These are phyloP conservation scores for Lachancea quebecensis DNA, from an alignment of 805 yeast species.

Conservation along the genomic window DNA sequence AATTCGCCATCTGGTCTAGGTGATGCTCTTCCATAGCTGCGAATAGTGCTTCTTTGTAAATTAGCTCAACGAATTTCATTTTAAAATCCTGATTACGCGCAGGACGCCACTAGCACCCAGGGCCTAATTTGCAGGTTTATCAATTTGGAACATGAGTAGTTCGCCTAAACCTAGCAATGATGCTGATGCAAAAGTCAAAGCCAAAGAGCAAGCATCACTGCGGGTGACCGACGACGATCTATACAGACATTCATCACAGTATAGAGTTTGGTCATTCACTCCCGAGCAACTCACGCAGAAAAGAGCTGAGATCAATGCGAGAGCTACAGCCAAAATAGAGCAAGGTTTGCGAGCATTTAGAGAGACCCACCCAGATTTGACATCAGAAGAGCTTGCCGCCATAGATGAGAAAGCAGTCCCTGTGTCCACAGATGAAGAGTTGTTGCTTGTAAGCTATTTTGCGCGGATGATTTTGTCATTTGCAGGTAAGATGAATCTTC, in stretches of 20 bases:
- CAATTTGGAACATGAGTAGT: too few species aligned
- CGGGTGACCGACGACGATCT: slow-evolving; percentile 74
- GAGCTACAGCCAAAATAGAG: slow-evolving; percentile 38
- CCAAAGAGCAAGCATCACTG: background rate
- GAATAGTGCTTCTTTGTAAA: too few species aligned
- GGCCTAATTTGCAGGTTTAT: too few species aligned
- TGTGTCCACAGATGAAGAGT: slow-evolving; percentile 65
- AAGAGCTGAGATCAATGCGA: slow-evolving; percentile 45
- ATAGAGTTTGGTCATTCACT: slow-evolving; percentile 77
- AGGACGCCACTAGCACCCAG: too few species aligned
- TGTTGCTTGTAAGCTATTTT: slow-evolving; percentile 58
- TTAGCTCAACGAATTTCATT: too few species aligned
- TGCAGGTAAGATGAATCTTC: slow-evolving; percentile 69
- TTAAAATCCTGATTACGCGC: too few species aligned
- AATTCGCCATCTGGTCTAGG: too few species aligned
- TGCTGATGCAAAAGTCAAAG: background rate
- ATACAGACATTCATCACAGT: slow-evolving; percentile 83
- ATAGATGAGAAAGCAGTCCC: slow-evolving; percentile 32
- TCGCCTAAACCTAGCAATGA: background rate
- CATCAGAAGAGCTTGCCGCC: slow-evolving; percentile 28
- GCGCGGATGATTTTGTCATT: slow-evolving; percentile 64
- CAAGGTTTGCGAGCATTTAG: slow-evolving; percentile 30
- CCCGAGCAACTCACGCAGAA: slow-evolving; percentile 44
- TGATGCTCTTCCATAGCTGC: too few species aligned
- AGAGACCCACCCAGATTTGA: slow-evolving; percentile 23